Base-by-base conservation (phyloP, 1,284 basidiomycete species). In the Neolentinus lepideus region DNA sequence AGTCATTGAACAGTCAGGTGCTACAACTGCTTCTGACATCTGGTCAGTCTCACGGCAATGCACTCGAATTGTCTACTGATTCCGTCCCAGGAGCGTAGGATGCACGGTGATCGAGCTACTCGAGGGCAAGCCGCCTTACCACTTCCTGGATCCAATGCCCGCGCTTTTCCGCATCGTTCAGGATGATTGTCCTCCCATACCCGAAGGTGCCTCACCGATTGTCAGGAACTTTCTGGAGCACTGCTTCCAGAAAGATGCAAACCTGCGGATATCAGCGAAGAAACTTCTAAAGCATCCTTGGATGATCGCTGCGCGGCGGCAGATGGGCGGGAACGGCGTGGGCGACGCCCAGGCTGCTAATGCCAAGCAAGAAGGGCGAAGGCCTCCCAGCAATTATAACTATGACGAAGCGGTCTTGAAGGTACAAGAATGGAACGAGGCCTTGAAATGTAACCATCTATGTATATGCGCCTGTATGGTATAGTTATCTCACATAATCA, bases 341-440 rank as follows among this genome's bases (percentile, higher is more conserved):
- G 45, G 45, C 24, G 21, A 26, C n/a, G 47, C 9, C 6, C 67
- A 67, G 51, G 58, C 75, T 48, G 75, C 76, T 19, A 12, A n/a
- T 4, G 25, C 19, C 6, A 22, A 52, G 24, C 19, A 10, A 26
- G 19, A 27, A 16, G 36, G 36, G 63, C 76, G 78, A 59, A 72
- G 83, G 45, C 83, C 87, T 21, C 60, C 77, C 58, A 82, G 83
- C 66, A 89, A 89, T 69, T 86, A 91, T 70, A 92, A 90, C 61
- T 96, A 90, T 66, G 93, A 98, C 61, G 92, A 98, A 66, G 93
- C 92, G 12, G 92, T 99, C 43, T 78, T 94, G 66, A 88, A 91
- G 64, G 96, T 99, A 21, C 94, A 97, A 71, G 92, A 98, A 69
- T 99, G 95, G 95, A 99, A 99, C 64, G 92, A 98, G 67, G 94